Evolutionary conservation across 768 basidiomycete species (phyloP).

Genomic region (Rhizopogon salebrosus): DNA sequence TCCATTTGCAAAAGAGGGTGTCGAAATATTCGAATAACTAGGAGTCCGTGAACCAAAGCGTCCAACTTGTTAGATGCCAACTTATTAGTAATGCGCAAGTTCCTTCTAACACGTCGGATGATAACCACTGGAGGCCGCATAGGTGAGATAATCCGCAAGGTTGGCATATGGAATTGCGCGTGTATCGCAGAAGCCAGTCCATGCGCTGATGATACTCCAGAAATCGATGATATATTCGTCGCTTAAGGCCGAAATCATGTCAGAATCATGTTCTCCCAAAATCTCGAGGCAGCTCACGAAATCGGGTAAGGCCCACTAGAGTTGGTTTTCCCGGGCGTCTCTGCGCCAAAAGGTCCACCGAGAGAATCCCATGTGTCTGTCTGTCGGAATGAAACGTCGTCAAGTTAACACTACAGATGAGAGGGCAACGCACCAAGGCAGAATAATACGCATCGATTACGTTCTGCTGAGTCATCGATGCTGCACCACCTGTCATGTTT

Average conservation of each 20-base stretch:
- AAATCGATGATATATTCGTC: conserved; percentile 15
- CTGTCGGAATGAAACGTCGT: conserved; percentile 3
- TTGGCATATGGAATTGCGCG: conserved; percentile 17
- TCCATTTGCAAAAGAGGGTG: not conserved
- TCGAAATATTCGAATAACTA: not conserved
- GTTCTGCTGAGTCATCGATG: conserved; percentile 16
- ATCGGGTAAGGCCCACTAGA: conserved; percentile 17
- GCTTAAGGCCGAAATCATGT: conserved; percentile 3
- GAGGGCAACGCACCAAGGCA: conserved; percentile 9
- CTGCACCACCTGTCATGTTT: conserved; percentile 13
- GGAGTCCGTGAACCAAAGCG: not conserved
- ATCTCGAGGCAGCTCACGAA: conserved; percentile 1
- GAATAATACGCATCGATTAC: conserved; percentile 17
- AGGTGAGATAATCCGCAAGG: conserved; percentile 17
- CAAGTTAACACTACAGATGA: not conserved
- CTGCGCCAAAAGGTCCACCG: conserved; percentile 7
- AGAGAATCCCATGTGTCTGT: conserved; percentile 10
- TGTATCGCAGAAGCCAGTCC: conserved; percentile 19
- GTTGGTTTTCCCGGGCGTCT: conserved; percentile 2
- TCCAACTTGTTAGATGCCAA: not conserved
- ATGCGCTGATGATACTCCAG: conserved; percentile 18
- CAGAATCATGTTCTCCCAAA: not conserved
- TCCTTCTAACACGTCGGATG: conserved; percentile 11
- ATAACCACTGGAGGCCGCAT: conserved; percentile 14
- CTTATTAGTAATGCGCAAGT: not conserved